Percentiles rank a stretch among this genome's conserved stretches.
Conservation (phyloP, 768 basidiomycete genomes). For the Pleurotus sapidus region DNA sequence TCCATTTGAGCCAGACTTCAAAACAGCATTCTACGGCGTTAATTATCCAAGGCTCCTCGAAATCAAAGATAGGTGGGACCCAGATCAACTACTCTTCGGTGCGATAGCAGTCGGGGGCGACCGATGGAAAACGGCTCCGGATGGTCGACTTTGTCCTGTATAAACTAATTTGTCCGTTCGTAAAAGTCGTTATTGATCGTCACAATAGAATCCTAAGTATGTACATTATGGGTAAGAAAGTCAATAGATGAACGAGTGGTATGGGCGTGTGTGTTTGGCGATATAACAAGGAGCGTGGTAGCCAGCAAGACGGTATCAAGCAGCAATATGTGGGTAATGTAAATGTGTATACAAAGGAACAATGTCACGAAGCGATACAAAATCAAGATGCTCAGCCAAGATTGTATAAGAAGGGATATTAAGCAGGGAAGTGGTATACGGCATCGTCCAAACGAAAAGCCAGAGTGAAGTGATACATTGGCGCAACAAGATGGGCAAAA, state of each 20-base stretch:
- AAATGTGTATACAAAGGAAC: neutral
- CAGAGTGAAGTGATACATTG: neutral
- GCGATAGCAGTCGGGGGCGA: conserved; percentile 8
- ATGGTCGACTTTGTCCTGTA: neutral
- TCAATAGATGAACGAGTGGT: neutral
- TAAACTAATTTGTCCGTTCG: neutral
- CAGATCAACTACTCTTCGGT: conserved; percentile 6
- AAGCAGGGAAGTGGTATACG: neutral
- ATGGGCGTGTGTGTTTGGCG: neutral
- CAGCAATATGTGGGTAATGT: neutral
- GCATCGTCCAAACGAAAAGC: neutral
- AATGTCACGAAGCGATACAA: neutral
- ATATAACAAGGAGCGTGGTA: neutral
- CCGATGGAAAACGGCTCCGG: conserved; percentile 2
- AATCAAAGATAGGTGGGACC: conserved; percentile 8
- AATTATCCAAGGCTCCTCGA: conserved; percentile 7
- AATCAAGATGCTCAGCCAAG: too few relatives aligned
- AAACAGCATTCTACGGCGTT: conserved; percentile 8
- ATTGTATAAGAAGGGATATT: too few relatives aligned
- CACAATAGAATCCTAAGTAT: neutral
- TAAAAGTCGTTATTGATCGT: neutral
- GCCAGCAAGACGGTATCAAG: neutral
- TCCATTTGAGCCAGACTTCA: conserved; percentile 7
- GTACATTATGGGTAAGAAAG: neutral
- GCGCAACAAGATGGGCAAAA: neutral